Evolutionary conservation across 495 filamentous ascomycete genomes (phyloP), one percentile per base, ranked within the genome.

Genomic region (Penicillium malachiteum): DNA sequence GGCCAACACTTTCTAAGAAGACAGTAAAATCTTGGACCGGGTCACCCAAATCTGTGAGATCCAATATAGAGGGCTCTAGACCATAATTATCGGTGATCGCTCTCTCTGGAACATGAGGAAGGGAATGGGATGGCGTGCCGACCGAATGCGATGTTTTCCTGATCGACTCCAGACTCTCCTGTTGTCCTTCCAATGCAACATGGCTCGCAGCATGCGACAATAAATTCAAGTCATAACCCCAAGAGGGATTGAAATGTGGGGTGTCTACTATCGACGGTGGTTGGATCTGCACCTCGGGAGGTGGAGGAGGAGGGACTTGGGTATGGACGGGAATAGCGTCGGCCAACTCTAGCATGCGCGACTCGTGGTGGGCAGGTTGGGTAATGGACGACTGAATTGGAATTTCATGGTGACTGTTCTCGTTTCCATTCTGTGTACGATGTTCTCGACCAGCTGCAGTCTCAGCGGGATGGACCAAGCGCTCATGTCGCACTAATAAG

Each of bases 401-500:
- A 51, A 71, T 60, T 44, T 75, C 74, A 55, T 73, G 68, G 40
- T 64, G 55, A 42, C 48, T 63, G 47, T 52, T 57, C 18, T 67
- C 59, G 30, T 39, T 50, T 7, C 58, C 57, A 40, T 67, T 63
- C 11, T 73, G 67, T 11, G 60, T 65, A 21, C 74, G 76, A 53
- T 77, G 67, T 55, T 76, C 74, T 56, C 74, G 74, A 71, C 71
- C 67, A 45, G 70, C 68, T 39, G 76, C 74, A 47, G 62, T 67
- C 59, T 87, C 84, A 63, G 83, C 82, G 60, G 84, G 81, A 71
- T 89, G 86, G 60, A 87, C 85, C 71, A 88, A 79, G 72, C 85
- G 86, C 71, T 87, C 83, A 77, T 89, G 86, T 63, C 86, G 83
- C 64, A 87, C 83, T 65, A 89, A 78, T 42, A 87, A 79, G 68